Percentiles rank a stretch among this genome's conserved stretches.
These are phyloP conservation scores for Calonectria pauciramosa DNA, from an alignment of 2,329 filamentous ascomycete genomes.

Conservation along the genomic window DNA sequence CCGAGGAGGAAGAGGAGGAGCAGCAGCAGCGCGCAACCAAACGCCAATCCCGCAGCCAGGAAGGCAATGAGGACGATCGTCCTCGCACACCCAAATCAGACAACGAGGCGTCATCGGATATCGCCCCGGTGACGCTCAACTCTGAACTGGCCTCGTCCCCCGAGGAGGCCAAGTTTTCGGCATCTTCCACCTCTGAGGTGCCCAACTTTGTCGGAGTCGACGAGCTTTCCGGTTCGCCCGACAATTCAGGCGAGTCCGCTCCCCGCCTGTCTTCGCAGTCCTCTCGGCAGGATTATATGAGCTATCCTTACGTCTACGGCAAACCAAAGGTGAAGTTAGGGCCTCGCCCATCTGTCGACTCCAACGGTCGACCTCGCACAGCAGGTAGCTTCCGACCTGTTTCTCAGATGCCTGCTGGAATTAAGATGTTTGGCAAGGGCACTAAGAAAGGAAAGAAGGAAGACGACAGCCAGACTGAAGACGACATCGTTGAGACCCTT, in stretches of 20 bases:
- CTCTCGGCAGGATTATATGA: constrained; percentile 64
- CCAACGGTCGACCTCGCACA: constrained; percentile 71
- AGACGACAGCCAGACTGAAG: constrained; percentile 48
- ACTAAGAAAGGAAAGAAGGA: constrained; percentile 61
- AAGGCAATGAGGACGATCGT: constrained; percentile 53
- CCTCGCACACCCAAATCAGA: constrained; percentile 48
- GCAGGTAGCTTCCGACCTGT: constrained; percentile 77
- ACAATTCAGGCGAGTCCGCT: constrained; percentile 59
- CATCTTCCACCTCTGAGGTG: constrained; percentile 61
- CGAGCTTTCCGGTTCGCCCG: constrained; percentile 60
- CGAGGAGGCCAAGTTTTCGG: constrained; percentile 63
- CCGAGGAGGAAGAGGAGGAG: constrained; percentile 91
- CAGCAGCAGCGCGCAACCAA: constrained; percentile 69
- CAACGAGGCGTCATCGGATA: constrained; percentile 36
- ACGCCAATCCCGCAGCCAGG: constrained; percentile 68
- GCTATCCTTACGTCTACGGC: constrained; percentile 64
- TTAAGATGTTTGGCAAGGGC: constrained; percentile 76
- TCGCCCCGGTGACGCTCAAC: constrained; percentile 63
- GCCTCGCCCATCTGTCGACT: constrained; percentile 83
- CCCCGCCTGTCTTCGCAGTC: constrained; percentile 67
- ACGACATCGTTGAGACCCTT: constrained; percentile 54
- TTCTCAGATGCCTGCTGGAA: constrained; percentile 83
- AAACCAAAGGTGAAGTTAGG: constrained; percentile 92
- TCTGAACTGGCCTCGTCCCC: constrained; percentile 65
- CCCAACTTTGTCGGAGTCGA: constrained; percentile 65